Conservation (phyloP, 2,329 filamentous ascomycete genomes). For the Sordariomycetes sp. region DNA sequence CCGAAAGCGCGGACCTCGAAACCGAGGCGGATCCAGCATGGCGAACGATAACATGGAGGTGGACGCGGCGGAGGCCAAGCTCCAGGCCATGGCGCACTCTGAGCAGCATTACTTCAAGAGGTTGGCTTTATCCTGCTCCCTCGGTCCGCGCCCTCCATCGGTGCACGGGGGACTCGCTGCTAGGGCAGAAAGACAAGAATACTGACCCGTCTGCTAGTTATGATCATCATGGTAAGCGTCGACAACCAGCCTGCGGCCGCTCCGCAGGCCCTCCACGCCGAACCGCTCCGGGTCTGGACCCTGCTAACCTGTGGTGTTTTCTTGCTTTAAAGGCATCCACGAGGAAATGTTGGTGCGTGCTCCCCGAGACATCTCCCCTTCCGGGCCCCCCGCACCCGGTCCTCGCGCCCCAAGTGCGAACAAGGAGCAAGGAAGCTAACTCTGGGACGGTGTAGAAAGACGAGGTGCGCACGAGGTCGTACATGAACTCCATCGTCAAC, state of each 20-base stretch:
- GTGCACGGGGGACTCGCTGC: not conserved
- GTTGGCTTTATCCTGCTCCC: slow-evolving; percentile 28
- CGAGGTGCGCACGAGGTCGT: slow-evolving; percentile 90
- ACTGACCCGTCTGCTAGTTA: slow-evolving; percentile 45
- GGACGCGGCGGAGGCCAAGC: slow-evolving; percentile 45
- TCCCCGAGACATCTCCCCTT: slow-evolving; percentile 7
- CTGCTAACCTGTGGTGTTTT: slow-evolving; percentile 13
- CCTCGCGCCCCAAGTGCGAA: not conserved
- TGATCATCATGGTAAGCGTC: slow-evolving; percentile 76
- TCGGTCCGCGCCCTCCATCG: not conserved
- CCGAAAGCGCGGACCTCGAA: not conserved
- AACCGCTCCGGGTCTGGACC: slow-evolving; percentile 1
- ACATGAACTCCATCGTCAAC: slow-evolving; percentile 95
- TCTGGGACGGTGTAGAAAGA: slow-evolving; percentile 59
- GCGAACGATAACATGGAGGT: slow-evolving; percentile 38
- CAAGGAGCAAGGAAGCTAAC: not conserved
- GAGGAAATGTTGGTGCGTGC: slow-evolving; percentile 90
- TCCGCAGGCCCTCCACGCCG: not conserved
- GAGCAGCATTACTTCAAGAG: slow-evolving; percentile 99
- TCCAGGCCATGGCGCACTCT: slow-evolving; percentile 73
- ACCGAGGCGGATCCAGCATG: slow-evolving; percentile 18
- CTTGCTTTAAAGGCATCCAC: slow-evolving; percentile 60
- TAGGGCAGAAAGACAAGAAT: not conserved
- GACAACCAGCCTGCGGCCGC: not conserved
- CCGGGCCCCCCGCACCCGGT: not conserved